Evolutionary conservation across 139 green algal species (phyloP), one percentile per base, ranked within the genome.

Genomic region (Micractinium sp.): DNA sequence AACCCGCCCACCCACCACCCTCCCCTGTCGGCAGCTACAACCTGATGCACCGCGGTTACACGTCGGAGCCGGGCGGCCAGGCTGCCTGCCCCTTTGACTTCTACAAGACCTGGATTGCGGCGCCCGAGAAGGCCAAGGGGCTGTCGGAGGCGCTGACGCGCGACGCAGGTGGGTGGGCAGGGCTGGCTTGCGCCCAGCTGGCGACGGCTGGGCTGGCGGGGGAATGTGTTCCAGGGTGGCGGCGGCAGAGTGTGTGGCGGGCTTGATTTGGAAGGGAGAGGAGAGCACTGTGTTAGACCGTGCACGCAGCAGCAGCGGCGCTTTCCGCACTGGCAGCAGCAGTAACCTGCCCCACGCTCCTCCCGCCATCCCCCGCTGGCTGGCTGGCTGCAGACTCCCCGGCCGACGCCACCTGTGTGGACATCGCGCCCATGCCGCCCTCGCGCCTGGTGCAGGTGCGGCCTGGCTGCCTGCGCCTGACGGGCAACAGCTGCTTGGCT

Each of bases 1-100:
- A 71, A 31, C 63, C 22, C 22, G 63, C 22, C 12, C 63, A 71
- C 63, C 63, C 63, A 71, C 9, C 63, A 5, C 63, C 20, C 63
- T 27, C 63, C 14, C 20, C 63, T 27, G 63, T 18, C 36, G 2
- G 18, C 82, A 87, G 82, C 23, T 96, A 95, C 92, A 96, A 96
- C 86, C 90, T 96, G 41, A 7, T 95, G 63, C 94, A 96, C 89
- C 89, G 94, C 22, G 94, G 94, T 25, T 96, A 95, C 91, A 95
- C 92, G 15, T 85, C 60, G 3, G 92, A 94, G 87, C 82, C 92
- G 0, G 73, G 88, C 13, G 94, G 94, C 38, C 87, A 92, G 18
- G 89, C 94, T 53, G 90, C 86, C n/a, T 96, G 93, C 90, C 89
- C 87, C 88, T 94, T 96, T 36, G 88, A 95, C 41, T 96, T 96